phyloP scores from a whole-genome alignment of 768 basidiomycete genomes.

The Chalciporus pseudorubinellus region DNA sequence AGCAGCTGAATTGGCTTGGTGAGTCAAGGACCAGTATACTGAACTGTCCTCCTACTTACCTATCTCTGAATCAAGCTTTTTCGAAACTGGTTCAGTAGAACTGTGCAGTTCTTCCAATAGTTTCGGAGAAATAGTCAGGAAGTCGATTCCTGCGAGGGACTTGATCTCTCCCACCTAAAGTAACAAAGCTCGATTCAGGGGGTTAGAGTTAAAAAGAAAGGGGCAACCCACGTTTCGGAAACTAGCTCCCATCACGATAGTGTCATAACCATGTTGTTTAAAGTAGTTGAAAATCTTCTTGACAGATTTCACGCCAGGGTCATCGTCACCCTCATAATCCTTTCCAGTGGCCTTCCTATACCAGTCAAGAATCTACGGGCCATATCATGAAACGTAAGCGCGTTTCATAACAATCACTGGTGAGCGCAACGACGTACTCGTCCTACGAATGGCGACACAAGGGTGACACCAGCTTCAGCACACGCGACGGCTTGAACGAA shows the following conservation, averaged over 20 bases:
- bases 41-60: slow-evolving; percentile 35
- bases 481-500: slow-evolving; percentile 97
- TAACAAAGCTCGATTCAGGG: not conserved
- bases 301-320: slow-evolving; percentile 94
- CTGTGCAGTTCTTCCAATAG: slow-evolving; percentile 88
- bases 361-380: slow-evolving; percentile 88
- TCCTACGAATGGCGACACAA: slow-evolving; percentile 97
- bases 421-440: slow-evolving; percentile 55
- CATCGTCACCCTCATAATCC: slow-evolving; percentile 82
- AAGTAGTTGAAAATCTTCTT: slow-evolving; percentile 98
- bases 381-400: slow-evolving; percentile 29
- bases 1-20: slow-evolving; percentile 39
- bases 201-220: not conserved
- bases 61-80: slow-evolving; percentile 68
- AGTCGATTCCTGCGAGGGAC: slow-evolving; percentile 91
- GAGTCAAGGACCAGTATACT: not conserved
- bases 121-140: slow-evolving; percentile 87
- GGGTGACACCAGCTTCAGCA: slow-evolving; percentile 93
- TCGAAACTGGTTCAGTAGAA: slow-evolving; percentile 68
- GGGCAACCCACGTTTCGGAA: slow-evolving; percentile 81
- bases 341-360: slow-evolving; percentile 88
- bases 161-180: slow-evolving; percentile 85
- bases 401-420: not conserved
- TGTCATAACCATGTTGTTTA: slow-evolving; percentile 96
- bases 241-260: slow-evolving; percentile 98